These are phyloP conservation scores for Nicotiana attenuata DNA, from an alignment of 257 asterid species.

Conservation along the genomic window DNA sequence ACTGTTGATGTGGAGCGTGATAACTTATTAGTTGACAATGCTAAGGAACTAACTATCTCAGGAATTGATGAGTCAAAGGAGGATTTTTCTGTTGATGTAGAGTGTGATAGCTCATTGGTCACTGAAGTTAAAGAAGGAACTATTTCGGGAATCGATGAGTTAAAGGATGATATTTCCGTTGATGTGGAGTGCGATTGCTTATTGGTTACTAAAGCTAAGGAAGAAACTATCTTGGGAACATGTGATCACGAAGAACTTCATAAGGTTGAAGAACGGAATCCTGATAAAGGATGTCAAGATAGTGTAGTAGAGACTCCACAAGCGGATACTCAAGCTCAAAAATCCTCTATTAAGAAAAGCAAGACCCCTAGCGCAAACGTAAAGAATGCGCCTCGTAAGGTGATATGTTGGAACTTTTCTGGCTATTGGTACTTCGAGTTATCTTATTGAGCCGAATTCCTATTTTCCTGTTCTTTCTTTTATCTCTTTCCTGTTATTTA, in stretches of 20 bases:
- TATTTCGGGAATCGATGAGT: neutral
- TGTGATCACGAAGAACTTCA: constrained; percentile 27
- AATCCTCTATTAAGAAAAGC: constrained; percentile 25
- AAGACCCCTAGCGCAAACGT: constrained; percentile 29
- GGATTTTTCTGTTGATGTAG: constrained; percentile 21
- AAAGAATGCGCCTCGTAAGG: constrained; percentile 47
- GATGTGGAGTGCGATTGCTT: constrained; percentile 21
- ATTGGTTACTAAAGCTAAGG: constrained; percentile 27
- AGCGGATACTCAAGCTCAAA: constrained; percentile 17
- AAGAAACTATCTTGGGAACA: constrained; percentile 18
- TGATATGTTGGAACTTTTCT: constrained; percentile 19
- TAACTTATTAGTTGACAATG: constrained; percentile 21
- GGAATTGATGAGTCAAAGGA: constrained; percentile 19
- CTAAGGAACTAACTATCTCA: constrained; percentile 12
- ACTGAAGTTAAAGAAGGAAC: constrained; percentile 27
- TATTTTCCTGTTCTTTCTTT: neutral
- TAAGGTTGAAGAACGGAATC: constrained; percentile 12
- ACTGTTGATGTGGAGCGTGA: constrained; percentile 21
- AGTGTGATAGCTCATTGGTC: constrained; percentile 19
- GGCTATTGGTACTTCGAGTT: constrained; percentile 4
- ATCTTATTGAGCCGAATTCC: neutral
- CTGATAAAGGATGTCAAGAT: neutral
- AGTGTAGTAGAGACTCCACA: constrained; percentile 21
- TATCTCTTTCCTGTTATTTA: constrained; percentile 10
- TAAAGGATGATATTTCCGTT: constrained; percentile 24